phyloP scores from a whole-genome alignment of 176 grass and related monocot species.

The Tuctoria greenei region DNA sequence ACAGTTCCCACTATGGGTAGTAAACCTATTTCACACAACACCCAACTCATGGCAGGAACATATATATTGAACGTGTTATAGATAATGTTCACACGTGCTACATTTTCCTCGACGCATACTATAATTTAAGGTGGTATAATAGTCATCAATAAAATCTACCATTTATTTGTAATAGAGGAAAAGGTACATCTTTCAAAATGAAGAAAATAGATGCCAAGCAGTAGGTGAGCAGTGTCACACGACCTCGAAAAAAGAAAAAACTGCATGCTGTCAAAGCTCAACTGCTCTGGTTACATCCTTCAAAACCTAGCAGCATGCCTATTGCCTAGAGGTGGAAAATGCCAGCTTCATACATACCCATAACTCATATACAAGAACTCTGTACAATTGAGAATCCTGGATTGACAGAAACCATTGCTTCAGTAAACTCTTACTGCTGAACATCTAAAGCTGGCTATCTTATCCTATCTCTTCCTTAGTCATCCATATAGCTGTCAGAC shows the following conservation, averaged over 20 bases:
- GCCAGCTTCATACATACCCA: constrained; percentile 12
- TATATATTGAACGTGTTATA: too few species aligned
- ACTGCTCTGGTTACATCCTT: constrained; percentile 5
- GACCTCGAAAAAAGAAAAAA: background rate
- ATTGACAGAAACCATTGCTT: background rate
- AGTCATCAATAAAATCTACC: background rate
- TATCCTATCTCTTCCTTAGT: constrained; percentile 5
- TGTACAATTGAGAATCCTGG: constrained; percentile 43
- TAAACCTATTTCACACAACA: background rate
- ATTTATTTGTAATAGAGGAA: background rate
- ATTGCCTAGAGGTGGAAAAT: background rate
- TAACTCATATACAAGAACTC: constrained; percentile 25
- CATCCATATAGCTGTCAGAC: constrained; percentile 27
- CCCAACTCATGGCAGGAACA: background rate
- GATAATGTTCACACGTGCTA: background rate
- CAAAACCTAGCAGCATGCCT: background rate
- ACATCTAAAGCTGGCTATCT: background rate
- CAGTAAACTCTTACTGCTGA: background rate
- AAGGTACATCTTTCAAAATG: background rate
- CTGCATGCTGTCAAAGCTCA: constrained; percentile 23
- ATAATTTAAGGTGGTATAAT: background rate
- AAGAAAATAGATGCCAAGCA: background rate
- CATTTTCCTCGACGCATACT: background rate
- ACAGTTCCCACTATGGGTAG: background rate
- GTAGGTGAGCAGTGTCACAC: background rate